These are phyloP conservation scores for Eucalyptus cloeziana DNA, from an alignment of 345 rosid species.

Conservation along the genomic window DNA sequence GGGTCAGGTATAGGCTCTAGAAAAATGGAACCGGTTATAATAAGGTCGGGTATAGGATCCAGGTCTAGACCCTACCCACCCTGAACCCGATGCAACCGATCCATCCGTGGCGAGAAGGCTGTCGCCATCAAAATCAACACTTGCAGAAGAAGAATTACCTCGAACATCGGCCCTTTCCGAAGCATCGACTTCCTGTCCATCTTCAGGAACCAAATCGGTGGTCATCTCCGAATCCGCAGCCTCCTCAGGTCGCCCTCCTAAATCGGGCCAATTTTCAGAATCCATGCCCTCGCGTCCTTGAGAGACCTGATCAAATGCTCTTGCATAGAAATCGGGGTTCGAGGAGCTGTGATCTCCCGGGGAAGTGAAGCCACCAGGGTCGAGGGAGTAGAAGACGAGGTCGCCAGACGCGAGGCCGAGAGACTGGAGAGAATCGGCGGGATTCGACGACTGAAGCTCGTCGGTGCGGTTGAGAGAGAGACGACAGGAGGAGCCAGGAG, in stretches of 20 bases:
- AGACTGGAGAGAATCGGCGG: conserved; percentile 28
- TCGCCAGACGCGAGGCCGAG: conserved; percentile 32
- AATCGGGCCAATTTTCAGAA: neutral
- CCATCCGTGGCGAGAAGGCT: neutral
- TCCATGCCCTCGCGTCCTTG: neutral
- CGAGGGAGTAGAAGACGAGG: neutral
- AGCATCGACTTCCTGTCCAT: neutral
- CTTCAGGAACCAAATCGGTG: neutral
- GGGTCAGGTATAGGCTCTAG: too few species aligned
- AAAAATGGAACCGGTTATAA: too few species aligned
- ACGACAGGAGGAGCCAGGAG: conserved; percentile 3
- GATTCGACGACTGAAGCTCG: conserved; percentile 32
- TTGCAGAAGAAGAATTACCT: neutral
- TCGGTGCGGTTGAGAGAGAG: conserved; percentile 64
- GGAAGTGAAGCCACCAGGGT: neutral
- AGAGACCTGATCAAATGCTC: neutral
- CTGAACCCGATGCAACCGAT: neutral
- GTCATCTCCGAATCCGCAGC: neutral
- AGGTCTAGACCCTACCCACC: too few species aligned
- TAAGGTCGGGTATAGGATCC: too few species aligned
- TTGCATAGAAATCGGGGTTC: neutral
- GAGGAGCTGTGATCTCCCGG: neutral
- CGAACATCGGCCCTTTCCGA: neutral
- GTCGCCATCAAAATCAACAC: neutral
- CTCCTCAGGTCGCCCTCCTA: neutral